Base-by-base conservation (phyloP, 495 filamentous ascomycete species). In the Hyphodiscus hymeniophilus region DNA sequence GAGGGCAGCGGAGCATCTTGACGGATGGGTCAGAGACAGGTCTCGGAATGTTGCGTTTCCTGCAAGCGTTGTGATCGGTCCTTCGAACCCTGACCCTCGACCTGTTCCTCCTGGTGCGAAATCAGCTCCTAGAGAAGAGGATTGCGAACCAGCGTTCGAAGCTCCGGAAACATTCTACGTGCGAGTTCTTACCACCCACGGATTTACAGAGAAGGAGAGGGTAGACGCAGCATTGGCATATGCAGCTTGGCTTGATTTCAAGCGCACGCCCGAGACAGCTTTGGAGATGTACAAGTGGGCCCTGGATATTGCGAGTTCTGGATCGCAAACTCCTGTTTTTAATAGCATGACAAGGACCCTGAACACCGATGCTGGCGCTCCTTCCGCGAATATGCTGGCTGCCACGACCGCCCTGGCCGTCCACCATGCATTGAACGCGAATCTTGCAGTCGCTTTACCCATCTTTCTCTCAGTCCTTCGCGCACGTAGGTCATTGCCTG, bases 391-490 rank as follows among this genome's bases (percentile, higher is more conserved):
- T 58, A 60, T 94, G 18, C 66, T 95, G 24, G 70, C 67, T 22
- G 77, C 87, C 4, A 76, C 83, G 26, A 95, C 88, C 1, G 81
- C 85, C 41, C 67, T 91, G 8, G 89, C 82, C 1, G 79, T 84
- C 16, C 82, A 89, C 65, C 73, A 82, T 42, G 91, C 92, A 20
- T 71, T 76, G 10, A 73, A 69, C 46, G 79, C 72, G 21, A 71
- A 87, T 50, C 54, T 84, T 24, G 59, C 72, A 18, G 61, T 65
- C 3, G 87, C 91, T 11, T 72, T 98, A 2, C 84, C 89, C n/a
- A 84, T 95, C 36, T 82, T 91, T 57, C 76, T 92, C 40, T 92
- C 88, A 11, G 70, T 95, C 34, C 73, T 98, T 6, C 81, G 87
- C 52, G 85, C 87, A 7, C 76, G 87, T 20, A 62, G 65, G 18